phyloP scores from a whole-genome alignment of 768 basidiomycete genomes.

The Psilocybe azurescens region DNA sequence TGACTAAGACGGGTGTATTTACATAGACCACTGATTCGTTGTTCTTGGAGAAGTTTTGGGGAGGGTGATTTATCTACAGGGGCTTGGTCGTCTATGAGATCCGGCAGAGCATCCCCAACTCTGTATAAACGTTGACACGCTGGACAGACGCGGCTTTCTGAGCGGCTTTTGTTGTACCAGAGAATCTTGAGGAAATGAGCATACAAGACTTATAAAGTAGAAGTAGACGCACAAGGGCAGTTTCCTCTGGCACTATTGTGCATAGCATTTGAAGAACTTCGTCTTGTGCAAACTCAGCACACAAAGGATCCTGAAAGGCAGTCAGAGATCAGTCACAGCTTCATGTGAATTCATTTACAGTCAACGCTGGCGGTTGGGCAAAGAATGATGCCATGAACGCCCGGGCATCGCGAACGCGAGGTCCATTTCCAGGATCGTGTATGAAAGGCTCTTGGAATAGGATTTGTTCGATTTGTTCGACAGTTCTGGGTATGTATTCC shows the following conservation, averaged over 20 bases:
- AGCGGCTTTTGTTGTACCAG: conserved; percentile 87
- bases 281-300: conserved; percentile 78
- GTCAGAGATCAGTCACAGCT: neutral
- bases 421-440: conserved; percentile 79
- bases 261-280: conserved; percentile 78
- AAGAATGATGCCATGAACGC: conserved; percentile 74
- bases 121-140: conserved; percentile 76
- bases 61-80: conserved; percentile 15
- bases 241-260: conserved; percentile 73
- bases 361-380: conserved; percentile 64
- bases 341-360: conserved; percentile 34
- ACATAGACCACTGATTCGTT: conserved; percentile 81
- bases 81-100: conserved; percentile 40
- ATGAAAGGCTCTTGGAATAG: conserved; percentile 62
- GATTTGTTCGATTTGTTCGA: conserved; percentile 22
- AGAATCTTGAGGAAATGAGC: conserved; percentile 53
- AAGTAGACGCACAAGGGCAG: conserved; percentile 59
- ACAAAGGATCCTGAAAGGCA: conserved; percentile 57
- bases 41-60: conserved; percentile 50
- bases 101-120: conserved; percentile 67
- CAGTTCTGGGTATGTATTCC: conserved; percentile 11
- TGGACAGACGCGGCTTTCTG: conserved; percentile 74
- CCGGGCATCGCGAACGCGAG: conserved; percentile 71
- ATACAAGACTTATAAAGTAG: neutral
- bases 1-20: conserved; percentile 29